Evolutionary conservation across 2,329 filamentous ascomycete species (phyloP).

Genomic region (Scytalidium sp.): DNA sequence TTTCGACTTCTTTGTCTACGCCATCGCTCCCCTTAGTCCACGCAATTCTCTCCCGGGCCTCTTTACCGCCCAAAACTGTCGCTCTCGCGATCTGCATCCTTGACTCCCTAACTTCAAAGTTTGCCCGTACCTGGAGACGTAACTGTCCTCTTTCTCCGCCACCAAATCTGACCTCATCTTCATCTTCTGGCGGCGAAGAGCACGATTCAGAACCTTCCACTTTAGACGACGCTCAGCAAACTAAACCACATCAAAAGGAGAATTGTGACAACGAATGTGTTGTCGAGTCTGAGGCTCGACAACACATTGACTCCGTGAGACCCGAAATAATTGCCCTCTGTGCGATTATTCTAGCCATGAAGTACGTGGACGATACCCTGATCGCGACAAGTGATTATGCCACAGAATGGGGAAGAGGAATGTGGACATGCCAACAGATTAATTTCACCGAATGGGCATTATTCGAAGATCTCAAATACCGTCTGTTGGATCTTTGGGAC

Average conservation of each 20-base stretch:
- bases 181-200: no score
- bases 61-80: constrained; percentile 57
- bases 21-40: constrained; percentile 59
- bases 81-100: constrained; percentile 65
- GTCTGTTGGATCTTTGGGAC: constrained; percentile 59
- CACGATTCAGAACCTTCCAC: neutral
- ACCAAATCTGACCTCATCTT: neutral
- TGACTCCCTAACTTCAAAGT: constrained; percentile 60
- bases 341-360: constrained; percentile 61
- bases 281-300: constrained; percentile 25
- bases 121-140: constrained; percentile 60
- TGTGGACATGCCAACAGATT: constrained; percentile 61
- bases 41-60: constrained; percentile 54
- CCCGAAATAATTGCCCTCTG: constrained; percentile 63
- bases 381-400: constrained; percentile 52
- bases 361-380: constrained; percentile 61
- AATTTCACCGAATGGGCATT: constrained; percentile 62
- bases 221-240: no score
- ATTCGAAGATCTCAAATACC: constrained; percentile 62
- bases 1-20: constrained; percentile 56
- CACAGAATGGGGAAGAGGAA: constrained; percentile 47
- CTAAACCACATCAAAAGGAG: no score
- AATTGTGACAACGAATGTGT: no score
- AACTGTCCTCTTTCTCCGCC: constrained; percentile 46
- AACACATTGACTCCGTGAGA: constrained; percentile 58